Evolutionary conservation across 2,329 filamentous ascomycete species (phyloP).

Genomic region (Nemania sp.): DNA sequence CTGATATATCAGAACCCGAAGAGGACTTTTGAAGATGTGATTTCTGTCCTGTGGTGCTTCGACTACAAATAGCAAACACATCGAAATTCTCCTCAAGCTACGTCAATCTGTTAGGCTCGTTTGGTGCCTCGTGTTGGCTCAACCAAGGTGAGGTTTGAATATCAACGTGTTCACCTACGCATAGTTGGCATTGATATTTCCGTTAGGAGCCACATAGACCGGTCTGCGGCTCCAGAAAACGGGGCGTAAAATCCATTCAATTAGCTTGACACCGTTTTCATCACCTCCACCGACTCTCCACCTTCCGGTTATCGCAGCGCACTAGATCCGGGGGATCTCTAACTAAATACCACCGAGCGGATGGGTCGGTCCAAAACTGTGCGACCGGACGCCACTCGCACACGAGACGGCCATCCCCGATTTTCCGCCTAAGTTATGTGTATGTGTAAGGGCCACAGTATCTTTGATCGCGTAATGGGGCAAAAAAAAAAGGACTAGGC

Average conservation of each 20-base stretch:
- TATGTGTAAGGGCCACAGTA: constrained; percentile 14
- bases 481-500: constrained; percentile 4
- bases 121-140: constrained; percentile 29
- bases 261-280: constrained; percentile 13
- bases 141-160: constrained; percentile 22
- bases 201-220: constrained; percentile 16
- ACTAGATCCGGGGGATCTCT: constrained; percentile 28
- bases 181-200: constrained; percentile 13
- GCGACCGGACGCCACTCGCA: constrained; percentile 15
- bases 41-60: constrained; percentile 3
- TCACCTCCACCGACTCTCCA: constrained; percentile 18
- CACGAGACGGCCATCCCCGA: background rate
- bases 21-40: constrained; percentile 21
- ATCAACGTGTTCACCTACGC: constrained; percentile 21
- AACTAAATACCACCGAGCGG: constrained; percentile 32
- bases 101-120: constrained; percentile 14
- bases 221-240: constrained; percentile 23
- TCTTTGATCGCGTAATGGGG: constrained; percentile 10
- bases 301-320: constrained; percentile 11
- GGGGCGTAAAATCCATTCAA: constrained; percentile 17
- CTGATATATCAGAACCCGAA: constrained; percentile 45
- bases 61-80: constrained; percentile 17
- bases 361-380: constrained; percentile 25
- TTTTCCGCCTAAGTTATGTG: constrained; percentile 3
- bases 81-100: constrained; percentile 19